These are phyloP conservation scores for Trichoderma breve DNA, from an alignment of 2,329 filamentous ascomycete species.

Conservation along the genomic window DNA sequence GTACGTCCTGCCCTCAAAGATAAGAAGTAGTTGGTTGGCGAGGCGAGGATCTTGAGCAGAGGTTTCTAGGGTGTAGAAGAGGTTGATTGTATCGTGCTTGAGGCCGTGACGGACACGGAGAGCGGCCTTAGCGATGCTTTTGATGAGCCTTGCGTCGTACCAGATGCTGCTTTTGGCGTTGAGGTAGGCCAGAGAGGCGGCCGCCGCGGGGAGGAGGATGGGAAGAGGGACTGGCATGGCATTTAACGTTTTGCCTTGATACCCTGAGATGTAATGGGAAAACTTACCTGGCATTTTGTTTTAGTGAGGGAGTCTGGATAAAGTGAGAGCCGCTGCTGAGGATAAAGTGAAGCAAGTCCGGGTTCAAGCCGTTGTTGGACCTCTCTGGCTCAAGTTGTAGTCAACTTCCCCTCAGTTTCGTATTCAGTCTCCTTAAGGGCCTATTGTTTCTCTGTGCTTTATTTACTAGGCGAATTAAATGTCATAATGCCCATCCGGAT, in stretches of 20 bases:
- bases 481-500: background rate
- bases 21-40: conserved; percentile 58
- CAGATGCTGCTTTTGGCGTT: conserved; percentile 67
- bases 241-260: background rate
- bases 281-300: conserved; percentile 13
- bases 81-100: conserved; percentile 60
- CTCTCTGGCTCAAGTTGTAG: background rate
- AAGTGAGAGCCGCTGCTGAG: background rate
- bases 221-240: conserved; percentile 49
- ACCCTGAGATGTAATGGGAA: background rate
- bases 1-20: conserved; percentile 66
- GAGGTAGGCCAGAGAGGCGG: conserved; percentile 71
- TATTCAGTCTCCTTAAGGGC: background rate
- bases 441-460: background rate
- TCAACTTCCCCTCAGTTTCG: background rate
- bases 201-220: conserved; percentile 58
- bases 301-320: background rate
- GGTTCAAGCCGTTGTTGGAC: background rate
- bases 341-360: background rate
- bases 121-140: conserved; percentile 47
- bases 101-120: conserved; percentile 47
- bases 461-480: conserved; percentile 1
- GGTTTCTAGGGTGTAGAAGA: conserved; percentile 74
- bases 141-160: conserved; percentile 64
- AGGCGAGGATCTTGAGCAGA: conserved; percentile 53